Conservation (phyloP, 2,329 filamentous ascomycete genomes). For the Amesomyces nigricolor region DNA sequence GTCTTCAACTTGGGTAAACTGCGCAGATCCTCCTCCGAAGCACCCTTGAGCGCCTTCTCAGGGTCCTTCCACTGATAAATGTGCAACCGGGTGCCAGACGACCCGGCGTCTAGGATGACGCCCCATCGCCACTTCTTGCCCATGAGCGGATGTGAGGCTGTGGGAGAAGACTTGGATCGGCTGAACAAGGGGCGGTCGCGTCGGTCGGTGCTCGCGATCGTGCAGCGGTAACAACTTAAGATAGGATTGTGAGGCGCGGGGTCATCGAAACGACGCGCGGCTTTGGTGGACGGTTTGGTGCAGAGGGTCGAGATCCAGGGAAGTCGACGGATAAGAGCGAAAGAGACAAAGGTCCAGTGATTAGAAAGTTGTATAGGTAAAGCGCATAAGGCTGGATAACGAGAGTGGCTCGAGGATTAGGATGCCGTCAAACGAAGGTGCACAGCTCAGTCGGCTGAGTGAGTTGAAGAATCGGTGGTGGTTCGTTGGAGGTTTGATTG, state of each 20-base stretch:
- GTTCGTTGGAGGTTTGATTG: conserved; percentile 13
- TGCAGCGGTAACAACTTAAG: background rate
- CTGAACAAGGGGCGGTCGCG: background rate
- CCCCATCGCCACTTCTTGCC: conserved; percentile 60
- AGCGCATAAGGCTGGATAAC: conserved; percentile 15
- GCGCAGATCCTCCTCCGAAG: conserved; percentile 53
- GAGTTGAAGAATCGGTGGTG: conserved; percentile 14
- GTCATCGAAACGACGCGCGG: conserved; percentile 8
- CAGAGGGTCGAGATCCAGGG: background rate
- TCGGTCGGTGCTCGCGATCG: background rate
- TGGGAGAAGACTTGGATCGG: background rate
- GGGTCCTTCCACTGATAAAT: conserved; percentile 91
- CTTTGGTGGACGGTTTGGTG: background rate
- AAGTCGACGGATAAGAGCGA: background rate
- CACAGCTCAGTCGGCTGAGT: conserved; percentile 23
- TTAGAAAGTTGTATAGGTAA: conserved; percentile 16
- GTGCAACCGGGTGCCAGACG: conserved; percentile 91
- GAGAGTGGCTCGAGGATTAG: conserved; percentile 16
- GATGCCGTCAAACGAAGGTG: conserved; percentile 23
- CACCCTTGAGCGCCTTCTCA: conserved; percentile 57
- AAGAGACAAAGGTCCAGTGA: background rate
- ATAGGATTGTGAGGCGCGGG: background rate
- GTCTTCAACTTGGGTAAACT: conserved; percentile 75
- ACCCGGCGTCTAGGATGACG: conserved; percentile 94
- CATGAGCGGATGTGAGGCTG: conserved; percentile 16